A percentile compares a stretch with the other conserved stretches of the same genome.
Conservation (phyloP, 2,329 filamentous ascomycete genomes). For the Talaromyces marneffei region DNA sequence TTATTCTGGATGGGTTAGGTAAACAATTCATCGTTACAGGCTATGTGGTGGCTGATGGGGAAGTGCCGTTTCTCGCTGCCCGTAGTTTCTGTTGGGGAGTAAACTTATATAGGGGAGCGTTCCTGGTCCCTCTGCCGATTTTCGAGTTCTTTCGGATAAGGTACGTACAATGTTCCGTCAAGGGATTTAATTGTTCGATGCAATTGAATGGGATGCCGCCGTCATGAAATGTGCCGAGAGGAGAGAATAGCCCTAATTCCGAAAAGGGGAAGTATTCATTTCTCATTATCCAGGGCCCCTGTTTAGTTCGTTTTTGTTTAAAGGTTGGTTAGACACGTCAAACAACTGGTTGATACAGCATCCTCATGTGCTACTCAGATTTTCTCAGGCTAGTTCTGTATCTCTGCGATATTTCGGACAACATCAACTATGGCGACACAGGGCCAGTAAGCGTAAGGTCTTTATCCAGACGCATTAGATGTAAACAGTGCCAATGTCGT, state of each 20-base stretch:
- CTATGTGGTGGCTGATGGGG: not conserved
- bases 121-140: not conserved
- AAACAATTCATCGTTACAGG: not conserved
- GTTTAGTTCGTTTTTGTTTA: too few species aligned
- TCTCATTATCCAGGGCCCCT: too few species aligned
- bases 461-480: not conserved
- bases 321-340: too few species aligned
- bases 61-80: not conserved
- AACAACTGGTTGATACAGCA: too few species aligned
- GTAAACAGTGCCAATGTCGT: too few species aligned
- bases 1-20: too few species aligned
- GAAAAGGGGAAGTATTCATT: not conserved
- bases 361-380: too few species aligned
- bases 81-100: not conserved
- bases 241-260: not conserved
- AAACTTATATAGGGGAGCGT: not conserved
- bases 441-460: not conserved
- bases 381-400: too few species aligned
- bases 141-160: not conserved
- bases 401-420: too few species aligned
- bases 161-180: not conserved
- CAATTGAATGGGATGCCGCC: not conserved
- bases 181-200: too few species aligned
- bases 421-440: too few species aligned
- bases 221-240: not conserved